phyloP scores from a whole-genome alignment of 2,329 filamentous ascomycete genomes.

The Alternaria sp. region DNA sequence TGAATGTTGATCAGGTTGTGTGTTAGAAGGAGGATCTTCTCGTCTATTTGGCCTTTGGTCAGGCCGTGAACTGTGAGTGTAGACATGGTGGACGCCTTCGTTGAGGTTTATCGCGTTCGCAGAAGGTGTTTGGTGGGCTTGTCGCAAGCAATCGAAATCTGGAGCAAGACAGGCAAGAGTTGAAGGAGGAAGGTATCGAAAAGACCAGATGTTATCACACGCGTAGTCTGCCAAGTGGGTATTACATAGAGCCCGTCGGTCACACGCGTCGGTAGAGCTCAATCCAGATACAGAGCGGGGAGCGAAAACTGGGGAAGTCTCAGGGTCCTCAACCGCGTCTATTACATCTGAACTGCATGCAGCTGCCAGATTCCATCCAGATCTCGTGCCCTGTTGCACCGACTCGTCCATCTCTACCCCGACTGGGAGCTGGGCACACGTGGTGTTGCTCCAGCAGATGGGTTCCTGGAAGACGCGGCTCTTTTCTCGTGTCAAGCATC shows the following conservation, averaged over 20 bases:
- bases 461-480: conserved; percentile 25
- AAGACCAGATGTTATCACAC: conserved; percentile 1
- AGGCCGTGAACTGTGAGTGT: conserved; percentile 53
- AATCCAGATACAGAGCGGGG: conserved; percentile 12
- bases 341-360: conserved; percentile 8
- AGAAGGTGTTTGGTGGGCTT: not conserved
- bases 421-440: conserved; percentile 26
- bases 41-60: conserved; percentile 56
- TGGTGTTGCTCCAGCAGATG: conserved; percentile 21
- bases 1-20: conserved; percentile 79
- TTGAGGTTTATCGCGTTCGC: not conserved
- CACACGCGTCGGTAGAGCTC: conserved; percentile 14
- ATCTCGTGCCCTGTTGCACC: conserved; percentile 34
- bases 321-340: conserved; percentile 12
- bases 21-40: conserved; percentile 72
- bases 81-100: conserved; percentile 42
- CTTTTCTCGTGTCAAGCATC: conserved; percentile 6
- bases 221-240: conserved; percentile 10
- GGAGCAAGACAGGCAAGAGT: not conserved
- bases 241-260: conserved; percentile 9
- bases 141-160: not conserved
- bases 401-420: conserved; percentile 31
- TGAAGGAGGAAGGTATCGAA: not conserved
- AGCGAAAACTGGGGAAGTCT: conserved; percentile 20
- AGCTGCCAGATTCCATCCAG: conserved; percentile 26